Conservation (phyloP, 306 rosid species). For the Spatholobus suberectus region DNA sequence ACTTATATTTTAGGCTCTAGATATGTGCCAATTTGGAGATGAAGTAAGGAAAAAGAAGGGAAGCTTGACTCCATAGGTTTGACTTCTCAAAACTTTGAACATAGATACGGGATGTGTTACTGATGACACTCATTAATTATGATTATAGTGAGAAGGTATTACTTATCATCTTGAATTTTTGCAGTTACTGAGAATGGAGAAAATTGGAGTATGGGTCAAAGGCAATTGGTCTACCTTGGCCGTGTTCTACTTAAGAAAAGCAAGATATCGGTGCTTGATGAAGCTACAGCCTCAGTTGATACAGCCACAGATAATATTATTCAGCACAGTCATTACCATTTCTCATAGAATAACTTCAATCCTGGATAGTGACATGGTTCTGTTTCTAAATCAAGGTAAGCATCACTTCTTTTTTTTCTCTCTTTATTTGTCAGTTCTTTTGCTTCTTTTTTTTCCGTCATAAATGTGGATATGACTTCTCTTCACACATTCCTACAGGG, state of each 20-base stretch:
- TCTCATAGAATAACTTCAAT: slow-evolving; percentile 76
- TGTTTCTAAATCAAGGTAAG: slow-evolving; percentile 58
- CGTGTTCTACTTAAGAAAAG: slow-evolving; percentile 15
- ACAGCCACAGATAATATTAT: slow-evolving; percentile 8
- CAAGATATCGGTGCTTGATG: slow-evolving; percentile 17
- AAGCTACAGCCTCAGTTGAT: slow-evolving; percentile 16
- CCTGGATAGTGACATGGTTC: slow-evolving; percentile 63
- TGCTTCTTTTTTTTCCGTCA: background rate
- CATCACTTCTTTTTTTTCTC: background rate
- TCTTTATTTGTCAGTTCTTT: background rate
- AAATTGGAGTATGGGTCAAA: slow-evolving; percentile 18
- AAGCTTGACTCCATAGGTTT: background rate
- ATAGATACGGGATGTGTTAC: slow-evolving; percentile 30
- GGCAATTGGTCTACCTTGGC: slow-evolving; percentile 1
- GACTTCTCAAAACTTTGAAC: background rate
- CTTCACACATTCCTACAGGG: background rate
- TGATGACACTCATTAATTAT: background rate
- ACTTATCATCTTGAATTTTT: background rate
- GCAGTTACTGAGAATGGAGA: slow-evolving; percentile 33
- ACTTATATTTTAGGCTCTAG: background rate
- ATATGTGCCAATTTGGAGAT: slow-evolving; percentile 26
- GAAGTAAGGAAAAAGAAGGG: slow-evolving; percentile 13
- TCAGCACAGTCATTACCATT: slow-evolving; percentile 34
- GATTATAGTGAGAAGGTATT: background rate
- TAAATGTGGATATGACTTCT: background rate